Conservation (phyloP, 768 basidiomycete species). For the Termitomyces heimii region DNA sequence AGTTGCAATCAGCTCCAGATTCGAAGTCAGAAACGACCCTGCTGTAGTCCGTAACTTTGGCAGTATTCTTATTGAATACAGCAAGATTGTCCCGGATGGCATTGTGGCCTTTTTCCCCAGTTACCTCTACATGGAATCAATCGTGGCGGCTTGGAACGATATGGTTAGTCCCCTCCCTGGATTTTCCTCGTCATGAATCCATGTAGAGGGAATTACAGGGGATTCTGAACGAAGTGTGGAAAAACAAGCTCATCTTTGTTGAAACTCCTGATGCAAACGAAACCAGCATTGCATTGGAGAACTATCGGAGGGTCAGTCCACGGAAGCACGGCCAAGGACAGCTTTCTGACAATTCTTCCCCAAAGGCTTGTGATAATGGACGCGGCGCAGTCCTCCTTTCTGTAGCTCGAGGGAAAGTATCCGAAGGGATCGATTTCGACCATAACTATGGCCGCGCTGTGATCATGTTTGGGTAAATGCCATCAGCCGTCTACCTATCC, state of each 20-base stretch:
- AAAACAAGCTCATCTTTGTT: constrained; percentile 97
- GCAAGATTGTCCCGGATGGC: constrained; percentile 96
- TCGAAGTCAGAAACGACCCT: constrained; percentile 98
- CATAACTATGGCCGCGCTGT: constrained; percentile 99
- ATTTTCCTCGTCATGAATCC: not conserved
- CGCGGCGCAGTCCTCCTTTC: constrained; percentile 94
- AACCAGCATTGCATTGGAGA: constrained; percentile 96
- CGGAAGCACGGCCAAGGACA: not conserved
- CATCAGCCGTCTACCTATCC: not conserved
- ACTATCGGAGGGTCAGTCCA: constrained; percentile 77
- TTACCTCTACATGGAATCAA: constrained; percentile 99
- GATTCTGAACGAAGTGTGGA: constrained; percentile 98
- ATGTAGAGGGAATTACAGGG: constrained; percentile 57
- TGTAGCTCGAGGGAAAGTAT: constrained; percentile 97
- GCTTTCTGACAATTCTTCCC: constrained; percentile 5
- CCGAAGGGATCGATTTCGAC: constrained; percentile 99
- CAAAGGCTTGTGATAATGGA: constrained; percentile 99
- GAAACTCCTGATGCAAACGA: constrained; percentile 99
- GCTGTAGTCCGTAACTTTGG: constrained; percentile 99
- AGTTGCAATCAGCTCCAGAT: constrained; percentile 96
- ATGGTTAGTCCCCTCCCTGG: constrained; percentile 63
- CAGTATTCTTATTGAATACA: constrained; percentile 96
- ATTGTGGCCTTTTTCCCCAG: constrained; percentile 99
- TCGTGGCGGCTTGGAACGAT: constrained; percentile 99
- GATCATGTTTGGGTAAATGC: constrained; percentile 94